Evolutionary conservation across 352 stramenopile species (phyloP).

Genomic region (Peronospora belbahrii): DNA sequence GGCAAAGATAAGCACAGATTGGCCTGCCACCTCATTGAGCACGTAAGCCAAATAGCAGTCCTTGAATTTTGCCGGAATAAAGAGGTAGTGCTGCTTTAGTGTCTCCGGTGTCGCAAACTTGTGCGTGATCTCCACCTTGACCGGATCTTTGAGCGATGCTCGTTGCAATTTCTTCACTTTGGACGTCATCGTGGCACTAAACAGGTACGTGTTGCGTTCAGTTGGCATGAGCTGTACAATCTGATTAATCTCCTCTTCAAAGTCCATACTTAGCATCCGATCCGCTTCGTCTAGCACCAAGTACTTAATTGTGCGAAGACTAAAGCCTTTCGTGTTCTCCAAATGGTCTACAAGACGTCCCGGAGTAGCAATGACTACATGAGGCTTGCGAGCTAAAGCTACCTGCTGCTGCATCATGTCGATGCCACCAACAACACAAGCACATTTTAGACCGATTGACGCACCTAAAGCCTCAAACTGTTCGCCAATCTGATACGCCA

Average conservation of each 20-base stretch:
- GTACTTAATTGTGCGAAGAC: conserved; percentile 85
- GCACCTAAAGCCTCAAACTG: conserved; percentile 89
- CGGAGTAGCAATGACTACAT: conserved; percentile 92
- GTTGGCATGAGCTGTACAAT: conserved; percentile 94
- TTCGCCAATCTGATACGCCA: conserved; percentile 95
- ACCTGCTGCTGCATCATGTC: conserved; percentile 97
- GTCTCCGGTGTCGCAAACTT: conserved; percentile 98
- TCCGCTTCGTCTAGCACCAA: conserved; percentile 93
- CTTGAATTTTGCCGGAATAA: conserved; percentile 99
- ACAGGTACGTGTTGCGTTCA: conserved; percentile 95
- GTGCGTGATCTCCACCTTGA: conserved; percentile 95
- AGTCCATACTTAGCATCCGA: conserved; percentile 96
- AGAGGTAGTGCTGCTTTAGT: conserved; percentile 97
- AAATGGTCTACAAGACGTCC: conserved; percentile 92
- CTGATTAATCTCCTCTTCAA: conserved; percentile 98
- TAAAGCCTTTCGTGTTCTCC: conserved; percentile 96
- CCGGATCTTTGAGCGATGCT: conserved; percentile 93
- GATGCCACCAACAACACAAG: conserved; percentile 92
- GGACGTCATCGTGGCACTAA: conserved; percentile 98
- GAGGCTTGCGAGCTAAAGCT: conserved; percentile 93
- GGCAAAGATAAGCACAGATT: conserved; percentile 97
- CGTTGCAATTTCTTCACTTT: conserved; percentile 98
- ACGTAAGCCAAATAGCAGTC: conserved; percentile 98
- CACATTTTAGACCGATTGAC: conserved; percentile 89
- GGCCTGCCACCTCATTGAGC: conserved; percentile 95